Evolutionary conservation across 2,329 filamentous ascomycete species (phyloP), one percentile per base, ranked within the genome.

Genomic region (Diaporthe eres): DNA sequence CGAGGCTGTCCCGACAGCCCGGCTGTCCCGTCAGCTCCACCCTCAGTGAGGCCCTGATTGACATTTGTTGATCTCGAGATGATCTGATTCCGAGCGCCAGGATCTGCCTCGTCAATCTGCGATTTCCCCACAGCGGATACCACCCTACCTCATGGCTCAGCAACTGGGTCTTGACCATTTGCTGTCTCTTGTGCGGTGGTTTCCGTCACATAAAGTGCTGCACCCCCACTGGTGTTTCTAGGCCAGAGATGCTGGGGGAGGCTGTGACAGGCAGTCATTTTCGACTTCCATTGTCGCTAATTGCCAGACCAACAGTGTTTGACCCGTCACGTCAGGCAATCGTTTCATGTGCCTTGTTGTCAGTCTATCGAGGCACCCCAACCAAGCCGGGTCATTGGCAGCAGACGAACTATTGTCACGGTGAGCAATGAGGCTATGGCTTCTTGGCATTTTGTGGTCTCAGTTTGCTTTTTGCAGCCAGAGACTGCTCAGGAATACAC

Each of bases 91-190:
- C 65, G 65, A 70, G 49, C 34, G n/a, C 49, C 65, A 65, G 44
- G 71, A 65, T 73, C 58, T 63, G 57, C 58, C 47, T 73, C 47
- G 58, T 73, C 58, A 71, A 74, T 74, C 70, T 71, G 72, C 60
- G n/a, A 25, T 51, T 60, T 57, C 71, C 51, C 75, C 75, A 77
- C 73, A 51, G 28, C 34, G 42, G 55, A 65, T 71, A 72, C 68
- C 53, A 77, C 75, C 68, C 58, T 71, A 47, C 75, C 75, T 76
- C 75, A 74, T 76, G 75, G 71, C 71, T 51, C 61, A 76, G 39
- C 49, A 53, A 51, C 44, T 25, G 44, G 58, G 71, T 57, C 53
- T 39, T 58, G 57, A 47, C 57, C 61, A n/a, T 13, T 73, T 25
- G 65, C 34, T 7, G 65, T 55, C 61, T 65, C 15, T 8, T 31